Evolutionary conservation across 331 rosid genomes (phyloP).

Genomic region (Arachis monticola): DNA sequence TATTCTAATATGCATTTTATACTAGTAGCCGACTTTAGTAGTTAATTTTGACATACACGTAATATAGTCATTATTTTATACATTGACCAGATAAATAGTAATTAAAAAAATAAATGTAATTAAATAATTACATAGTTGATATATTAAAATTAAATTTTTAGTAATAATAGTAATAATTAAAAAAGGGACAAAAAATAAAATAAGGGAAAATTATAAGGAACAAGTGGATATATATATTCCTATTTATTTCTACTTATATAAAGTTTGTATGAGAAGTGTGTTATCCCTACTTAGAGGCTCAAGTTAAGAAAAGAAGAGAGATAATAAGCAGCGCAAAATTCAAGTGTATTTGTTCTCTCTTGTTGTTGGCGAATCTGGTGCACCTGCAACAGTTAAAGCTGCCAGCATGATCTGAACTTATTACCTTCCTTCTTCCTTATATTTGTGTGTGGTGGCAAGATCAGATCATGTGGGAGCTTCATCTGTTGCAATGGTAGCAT

Average conservation of each 20-base stretch:
- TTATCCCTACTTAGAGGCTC: constrained; percentile 14
- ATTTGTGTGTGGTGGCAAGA: constrained; percentile 23
- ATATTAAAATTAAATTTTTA: too few species aligned
- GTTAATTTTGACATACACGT: too few species aligned
- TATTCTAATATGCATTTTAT: too few species aligned
- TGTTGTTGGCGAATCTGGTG: constrained; percentile 23
- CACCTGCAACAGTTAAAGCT: constrained; percentile 66
- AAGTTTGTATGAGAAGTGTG: neutral
- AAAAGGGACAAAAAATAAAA: neutral
- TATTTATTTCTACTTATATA: too few species aligned
- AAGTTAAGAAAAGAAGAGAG: neutral
- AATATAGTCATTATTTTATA: too few species aligned
- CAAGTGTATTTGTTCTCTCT: too few species aligned
- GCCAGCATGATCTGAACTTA: constrained; percentile 79
- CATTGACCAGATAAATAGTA: too few species aligned
- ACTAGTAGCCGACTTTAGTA: too few species aligned
- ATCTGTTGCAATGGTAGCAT: constrained; percentile 59
- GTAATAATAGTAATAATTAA: neutral
- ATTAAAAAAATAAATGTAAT: too few species aligned
- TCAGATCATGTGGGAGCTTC: constrained; percentile 70
- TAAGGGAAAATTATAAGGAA: neutral
- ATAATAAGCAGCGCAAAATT: too few species aligned
- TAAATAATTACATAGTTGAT: too few species aligned
- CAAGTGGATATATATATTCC: too few species aligned
- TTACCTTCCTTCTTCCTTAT: neutral